These are phyloP conservation scores for Alectoria sarmentosa DNA, from an alignment of 495 filamentous ascomycete species.

Conservation along the genomic window DNA sequence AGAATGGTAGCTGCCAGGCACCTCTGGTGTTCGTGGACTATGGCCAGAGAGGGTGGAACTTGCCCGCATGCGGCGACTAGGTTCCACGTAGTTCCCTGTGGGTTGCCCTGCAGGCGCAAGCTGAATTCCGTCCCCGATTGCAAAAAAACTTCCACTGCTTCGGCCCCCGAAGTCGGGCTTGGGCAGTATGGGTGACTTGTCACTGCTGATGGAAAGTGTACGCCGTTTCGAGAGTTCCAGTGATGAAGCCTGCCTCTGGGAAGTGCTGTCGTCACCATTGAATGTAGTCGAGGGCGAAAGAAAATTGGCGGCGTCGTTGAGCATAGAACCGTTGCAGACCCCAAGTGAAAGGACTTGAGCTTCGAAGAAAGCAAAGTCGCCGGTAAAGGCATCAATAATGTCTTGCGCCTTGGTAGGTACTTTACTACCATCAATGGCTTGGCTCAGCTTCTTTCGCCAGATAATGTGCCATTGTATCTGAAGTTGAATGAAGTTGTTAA, in stretches of 20 bases:
- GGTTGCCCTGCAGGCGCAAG: conserved; percentile 7
- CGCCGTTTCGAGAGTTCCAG: conserved; percentile 41
- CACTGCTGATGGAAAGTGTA: conserved; percentile 55
- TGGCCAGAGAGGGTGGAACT: conserved; percentile 43
- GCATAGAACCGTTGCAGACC: conserved; percentile 51
- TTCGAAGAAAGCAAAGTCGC: conserved; percentile 57
- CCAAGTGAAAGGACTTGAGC: conserved; percentile 45
- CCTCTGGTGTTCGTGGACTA: conserved; percentile 26
- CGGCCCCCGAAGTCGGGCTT: conserved; percentile 28
- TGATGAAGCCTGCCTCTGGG: conserved; percentile 39
- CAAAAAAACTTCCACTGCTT: conserved; percentile 26
- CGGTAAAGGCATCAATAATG: conserved; percentile 63
- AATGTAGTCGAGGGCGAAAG: conserved; percentile 37
- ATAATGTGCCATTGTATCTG: conserved; percentile 72
- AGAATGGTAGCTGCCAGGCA: conserved; percentile 28
- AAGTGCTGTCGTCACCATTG: conserved; percentile 32
- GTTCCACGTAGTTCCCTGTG: conserved; percentile 3
- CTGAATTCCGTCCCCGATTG: conserved; percentile 17
- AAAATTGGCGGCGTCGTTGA: conserved; percentile 47
- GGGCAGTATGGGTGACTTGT: conserved; percentile 50
- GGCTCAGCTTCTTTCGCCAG: conserved; percentile 71
- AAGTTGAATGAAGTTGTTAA: conserved; percentile 73
- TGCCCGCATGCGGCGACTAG: conserved; percentile 25
- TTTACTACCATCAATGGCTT: conserved; percentile 57
- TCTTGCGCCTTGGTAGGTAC: conserved; percentile 58